Evolutionary conservation across 140 eudicot genomes (phyloP), one percentile per base, ranked within the genome.

Genomic region (Flaveria floridana): DNA sequence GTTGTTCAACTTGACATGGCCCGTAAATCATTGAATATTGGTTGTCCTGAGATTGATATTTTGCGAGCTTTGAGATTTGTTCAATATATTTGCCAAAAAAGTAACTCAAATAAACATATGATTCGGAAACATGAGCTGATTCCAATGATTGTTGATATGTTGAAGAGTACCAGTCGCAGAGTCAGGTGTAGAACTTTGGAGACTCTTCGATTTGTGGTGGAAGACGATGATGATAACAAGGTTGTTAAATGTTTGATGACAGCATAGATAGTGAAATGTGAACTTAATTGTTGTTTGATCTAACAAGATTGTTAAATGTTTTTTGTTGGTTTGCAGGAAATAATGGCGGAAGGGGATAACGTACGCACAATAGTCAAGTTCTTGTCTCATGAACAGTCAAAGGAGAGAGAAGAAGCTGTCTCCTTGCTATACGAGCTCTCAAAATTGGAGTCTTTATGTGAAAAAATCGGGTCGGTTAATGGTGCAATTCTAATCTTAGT

Each of bases 271-370:
- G 6, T 7, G 4, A 2, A 18, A 7, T 6, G 26, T 62, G 19
- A 62, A 26, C 2, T 48, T 51, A 30, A 6, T 65, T n/a, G 14
- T 75, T 63, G 28, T 75, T 62, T 14, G 2, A 2, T 77, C 9
- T 58, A 3, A 59, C 37, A 25, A 50, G 50, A 50, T 73, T 34
- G 37, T 34, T 19, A 18, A 20, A 9, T 6, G 65, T 20, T 64
- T 28, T 64, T 76, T 71, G 74, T 26, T 70, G 34, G 41, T 71
- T 84, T 85, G 86, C 82, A 93, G 98, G 99, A 91, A 76, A 82
- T 90, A 73, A 83, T 94, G 88, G 97, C 96, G 46, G 93, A 90
- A 79, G 99, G 99, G 55, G 97, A 91, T 81, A 94, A 87, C 18
- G 94, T 94, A 50, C 85, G 99, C 12, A 90, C 96, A 6, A 83